Evolutionary conservation across 768 basidiomycete genomes (phyloP), one percentile per base, ranked within the genome.

Genomic region (Russula ochroleuca): DNA sequence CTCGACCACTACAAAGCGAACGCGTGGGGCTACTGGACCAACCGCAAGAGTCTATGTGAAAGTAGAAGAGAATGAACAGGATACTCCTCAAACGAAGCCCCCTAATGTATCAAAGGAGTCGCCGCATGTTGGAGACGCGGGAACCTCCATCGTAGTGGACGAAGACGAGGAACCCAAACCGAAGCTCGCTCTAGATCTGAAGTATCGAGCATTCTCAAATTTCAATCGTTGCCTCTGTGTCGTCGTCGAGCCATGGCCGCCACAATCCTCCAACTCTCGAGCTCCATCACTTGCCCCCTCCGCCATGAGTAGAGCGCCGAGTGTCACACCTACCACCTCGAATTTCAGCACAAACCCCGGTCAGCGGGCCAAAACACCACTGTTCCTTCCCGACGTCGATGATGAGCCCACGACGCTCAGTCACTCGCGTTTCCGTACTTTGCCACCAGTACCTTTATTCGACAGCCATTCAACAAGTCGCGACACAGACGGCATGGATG

Each of bases 241-340:
- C 40, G 86, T 94, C 25, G 85, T 92, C 17, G 92, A 94, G 71
- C 92, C 92, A 17, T 91, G 85, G 80, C 86, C 88, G 5, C 75
- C 82, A 15, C 70, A 84, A 41, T 80, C 78, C 40, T 67, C 73
- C 5, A 67, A 70, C 40, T 68, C 76, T 1, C 76, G 73, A 43
- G 70, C 71, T 14, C 73, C 71, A 17, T 75, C 79, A 5, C 66
- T 73, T 15, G 69, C 68, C 21, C 72, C 75, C 65, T n/a, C 73
- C 48, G 67, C 69, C 9, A 67, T 66, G 5, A 62, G 70, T 33
- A 69, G 76, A 55, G 72, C 73, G 21, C 69, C 73, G 37, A 77
- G 72, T 62, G 70, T 78, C 47, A 73, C 73, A 5, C 75, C 78
- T 35, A 60, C 75, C 1, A 71, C 72, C 51, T 72, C 75, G 40